Base-by-base conservation (phyloP, 2,329 filamentous ascomycete genomes). In the Aspergillus piperis region DNA sequence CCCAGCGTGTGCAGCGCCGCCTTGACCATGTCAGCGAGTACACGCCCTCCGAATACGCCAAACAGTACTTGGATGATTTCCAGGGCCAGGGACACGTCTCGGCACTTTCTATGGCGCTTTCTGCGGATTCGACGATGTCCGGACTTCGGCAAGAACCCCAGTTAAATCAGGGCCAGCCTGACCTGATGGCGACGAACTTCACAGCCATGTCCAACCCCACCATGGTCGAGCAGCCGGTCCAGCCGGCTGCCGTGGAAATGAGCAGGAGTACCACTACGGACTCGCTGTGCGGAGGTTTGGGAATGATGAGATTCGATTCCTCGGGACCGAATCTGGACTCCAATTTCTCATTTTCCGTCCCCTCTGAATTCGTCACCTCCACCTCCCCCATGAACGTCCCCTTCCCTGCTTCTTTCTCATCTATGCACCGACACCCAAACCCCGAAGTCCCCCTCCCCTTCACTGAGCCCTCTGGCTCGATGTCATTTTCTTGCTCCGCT, bases 261-360 rank as follows among this genome's bases (percentile, higher is more conserved):
- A 77, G 72, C 63, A 75, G 79, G 63, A 80, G 74, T 64, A 72
- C 73, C 47, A 81, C 79, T 32, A 76, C 78, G 64, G 79, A 81
- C 63, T 76, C 77, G 36, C 65, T 81, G 51, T 77, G 77, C 60
- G 75, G 76, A 61, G 73, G 73, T 52, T 68, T 81, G 64, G 71
- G 71, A 63, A 80, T 78, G 76, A 76, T 81, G 69, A 72, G 77
- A 63, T 76, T 81, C 65, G 73, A 78, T 64, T 79, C 77, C 21
- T 71, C 71, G 41, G 71, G 70, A 60, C 71, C 76, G 59, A 71
- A 75, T 70, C 61, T 77, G 62, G 70, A 75, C 65, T 61, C 71
- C 55, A 60, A 62, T 57, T 67, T 69, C 58, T 61, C 69, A 51
- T 68, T 72, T 64, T 64, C 67, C 23, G 70, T 73, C 41, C 65